Conservation (phyloP, 2,329 filamentous ascomycete genomes). For the Fusarium sororula region DNA sequence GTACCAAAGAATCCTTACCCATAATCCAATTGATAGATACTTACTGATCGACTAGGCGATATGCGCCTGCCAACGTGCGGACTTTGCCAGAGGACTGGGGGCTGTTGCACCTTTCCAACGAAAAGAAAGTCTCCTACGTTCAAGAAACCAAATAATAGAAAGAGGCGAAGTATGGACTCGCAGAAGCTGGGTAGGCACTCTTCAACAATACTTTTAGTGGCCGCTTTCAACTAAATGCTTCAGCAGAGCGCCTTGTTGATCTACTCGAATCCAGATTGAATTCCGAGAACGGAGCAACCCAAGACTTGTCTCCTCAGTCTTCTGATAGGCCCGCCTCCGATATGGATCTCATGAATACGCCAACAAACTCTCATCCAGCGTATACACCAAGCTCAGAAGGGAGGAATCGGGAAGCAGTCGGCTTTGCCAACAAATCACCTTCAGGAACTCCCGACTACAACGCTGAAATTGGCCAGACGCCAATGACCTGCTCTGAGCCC, state of each 20-base stretch:
- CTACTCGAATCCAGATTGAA: background rate
- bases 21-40: background rate
- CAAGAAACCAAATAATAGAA: background rate
- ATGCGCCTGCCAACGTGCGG: background rate
- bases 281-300: background rate
- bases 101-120: background rate
- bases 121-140: background rate
- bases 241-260: background rate
- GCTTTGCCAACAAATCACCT: background rate
- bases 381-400: background rate
- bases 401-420: background rate
- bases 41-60: background rate
- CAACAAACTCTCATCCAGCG: background rate
- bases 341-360: background rate
- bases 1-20: rapidly evolving
- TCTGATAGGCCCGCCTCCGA: background rate
- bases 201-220: background rate
- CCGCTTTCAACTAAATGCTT: background rate
- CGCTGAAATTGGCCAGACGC: background rate
- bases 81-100: background rate
- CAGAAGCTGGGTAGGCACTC: background rate
- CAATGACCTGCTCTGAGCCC: background rate
- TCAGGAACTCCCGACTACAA: background rate
- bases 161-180: background rate
- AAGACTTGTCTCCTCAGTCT: background rate